These are phyloP conservation scores for Chionographis japonica DNA, from an alignment of 106 monocot genomes.

Conservation along the genomic window DNA sequence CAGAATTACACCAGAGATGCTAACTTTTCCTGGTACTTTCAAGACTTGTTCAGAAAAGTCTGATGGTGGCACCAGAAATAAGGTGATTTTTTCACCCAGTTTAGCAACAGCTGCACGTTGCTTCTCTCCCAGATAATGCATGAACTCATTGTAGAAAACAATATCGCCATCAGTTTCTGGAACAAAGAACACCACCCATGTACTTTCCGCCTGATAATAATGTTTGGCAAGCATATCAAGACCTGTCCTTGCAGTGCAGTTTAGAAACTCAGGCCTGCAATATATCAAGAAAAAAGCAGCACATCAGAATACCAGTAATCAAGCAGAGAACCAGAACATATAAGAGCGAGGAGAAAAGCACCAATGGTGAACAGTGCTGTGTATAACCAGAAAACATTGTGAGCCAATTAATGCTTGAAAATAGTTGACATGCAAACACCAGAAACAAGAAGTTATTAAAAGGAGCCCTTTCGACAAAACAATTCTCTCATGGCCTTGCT, in stretches of 20 bases:
- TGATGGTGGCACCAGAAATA: conserved; percentile 92
- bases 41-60: conserved; percentile 89
- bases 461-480: too few species aligned
- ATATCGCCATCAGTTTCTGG: conserved; percentile 90
- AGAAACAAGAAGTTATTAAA: too few species aligned
- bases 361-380: too few species aligned
- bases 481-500: too few species aligned
- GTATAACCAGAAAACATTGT: too few species aligned
- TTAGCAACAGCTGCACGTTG: conserved; percentile 88
- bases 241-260: conserved; percentile 92
- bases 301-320: too few species aligned
- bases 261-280: conserved; percentile 72
- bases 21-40: conserved; percentile 94
- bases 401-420: too few species aligned
- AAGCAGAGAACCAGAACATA: neutral
- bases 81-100: conserved; percentile 74
- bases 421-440: too few species aligned
- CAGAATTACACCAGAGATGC: conserved; percentile 90
- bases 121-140: conserved; percentile 88
- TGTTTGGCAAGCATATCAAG: conserved; percentile 96
- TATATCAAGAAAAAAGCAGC: neutral
- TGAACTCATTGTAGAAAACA: conserved; percentile 80
- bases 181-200: conserved; percentile 98
- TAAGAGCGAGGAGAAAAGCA: too few species aligned
- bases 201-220: conserved; percentile 80